Evolutionary conservation across 805 yeast genomes (phyloP).

Genomic region (Nakazawaea ishiwadae): DNA sequence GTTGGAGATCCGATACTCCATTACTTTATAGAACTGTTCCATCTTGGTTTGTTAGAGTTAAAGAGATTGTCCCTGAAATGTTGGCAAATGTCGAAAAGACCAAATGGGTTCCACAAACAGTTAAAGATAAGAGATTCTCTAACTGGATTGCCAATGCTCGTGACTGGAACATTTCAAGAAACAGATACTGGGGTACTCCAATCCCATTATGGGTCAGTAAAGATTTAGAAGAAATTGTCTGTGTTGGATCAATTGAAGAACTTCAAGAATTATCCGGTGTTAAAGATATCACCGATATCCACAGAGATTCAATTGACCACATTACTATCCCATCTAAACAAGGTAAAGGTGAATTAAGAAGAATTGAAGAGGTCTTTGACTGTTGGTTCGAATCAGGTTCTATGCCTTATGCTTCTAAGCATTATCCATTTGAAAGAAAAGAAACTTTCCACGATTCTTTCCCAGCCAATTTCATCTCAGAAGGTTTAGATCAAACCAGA

Average conservation of each 20-base stretch:
- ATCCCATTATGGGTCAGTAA: constrained; percentile 97
- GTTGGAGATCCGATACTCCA: constrained; percentile 99
- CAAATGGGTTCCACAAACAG: constrained; percentile 88
- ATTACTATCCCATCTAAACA: constrained; percentile 88
- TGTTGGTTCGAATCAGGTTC: constrained; percentile 99
- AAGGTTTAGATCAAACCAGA: constrained; percentile 99
- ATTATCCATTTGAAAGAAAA: constrained; percentile 89
- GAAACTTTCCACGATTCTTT: constrained; percentile 67
- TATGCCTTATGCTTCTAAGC: constrained; percentile 97
- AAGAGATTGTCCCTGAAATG: constrained; percentile 85
- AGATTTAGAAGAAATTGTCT: constrained; percentile 87
- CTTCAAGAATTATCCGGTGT: constrained; percentile 81
- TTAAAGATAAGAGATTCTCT: constrained; percentile 92
- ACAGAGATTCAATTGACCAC: constrained; percentile 88
- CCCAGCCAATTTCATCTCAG: constrained; percentile 98
- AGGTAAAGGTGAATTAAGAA: constrained; percentile 83
- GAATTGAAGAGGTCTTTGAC: constrained; percentile 97
- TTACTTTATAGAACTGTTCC: constrained; percentile 94
- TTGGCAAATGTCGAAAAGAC: constrained; percentile 79
- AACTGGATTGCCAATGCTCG: constrained; percentile 99
- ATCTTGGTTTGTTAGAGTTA: constrained; percentile 95
- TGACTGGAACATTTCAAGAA: constrained; percentile 98
- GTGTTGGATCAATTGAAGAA: constrained; percentile 89
- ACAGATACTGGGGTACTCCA: constrained; percentile 99
- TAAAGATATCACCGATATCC: constrained; percentile 78